These are phyloP conservation scores for Patellaria atrata DNA, from an alignment of 495 filamentous ascomycete species.

Conservation along the genomic window DNA sequence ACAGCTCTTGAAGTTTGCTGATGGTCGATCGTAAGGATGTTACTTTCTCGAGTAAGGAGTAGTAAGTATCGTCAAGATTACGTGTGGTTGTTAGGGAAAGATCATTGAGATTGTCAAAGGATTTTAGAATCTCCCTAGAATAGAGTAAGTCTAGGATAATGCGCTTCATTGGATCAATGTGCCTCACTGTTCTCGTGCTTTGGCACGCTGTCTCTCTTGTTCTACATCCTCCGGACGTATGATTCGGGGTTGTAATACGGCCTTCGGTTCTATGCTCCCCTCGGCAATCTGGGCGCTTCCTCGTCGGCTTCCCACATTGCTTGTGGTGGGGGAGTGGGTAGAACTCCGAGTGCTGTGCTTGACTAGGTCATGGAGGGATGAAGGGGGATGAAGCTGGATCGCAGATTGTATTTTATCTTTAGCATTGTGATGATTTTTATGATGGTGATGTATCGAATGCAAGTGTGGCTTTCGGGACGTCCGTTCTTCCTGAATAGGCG, in stretches of 20 bases:
- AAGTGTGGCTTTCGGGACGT: constrained; percentile 11
- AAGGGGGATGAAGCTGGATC: constrained; percentile 11
- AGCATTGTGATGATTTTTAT: constrained; percentile 9
- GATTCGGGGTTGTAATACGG: constrained; percentile 16
- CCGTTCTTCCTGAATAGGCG: no score
- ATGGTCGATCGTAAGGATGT: constrained; percentile 54
- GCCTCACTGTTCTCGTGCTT: constrained; percentile 36
- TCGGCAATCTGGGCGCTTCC: constrained; percentile 5
- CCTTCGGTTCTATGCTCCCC: not conserved
- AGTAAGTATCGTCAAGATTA: constrained; percentile 76
- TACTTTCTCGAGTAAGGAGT: constrained; percentile 66
- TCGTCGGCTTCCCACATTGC: constrained; percentile 3
- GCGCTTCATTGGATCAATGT: not conserved
- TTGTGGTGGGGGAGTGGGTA: constrained; percentile 3
- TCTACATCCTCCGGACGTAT: constrained; percentile 32
- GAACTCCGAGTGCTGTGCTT: constrained; percentile 12
- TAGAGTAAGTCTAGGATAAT: constrained; percentile 4
- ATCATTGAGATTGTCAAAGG: constrained; percentile 26
- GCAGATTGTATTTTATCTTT: constrained; percentile 13
- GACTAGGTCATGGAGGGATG: constrained; percentile 14
- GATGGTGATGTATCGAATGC: constrained; percentile 12
- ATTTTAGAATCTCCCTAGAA: constrained; percentile 20
- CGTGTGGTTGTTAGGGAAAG: constrained; percentile 43
- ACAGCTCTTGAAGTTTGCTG: constrained; percentile 52
- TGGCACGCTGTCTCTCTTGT: constrained; percentile 28